Conservation (phyloP, 306 rosid genomes). For the Lablab purpureus region DNA sequence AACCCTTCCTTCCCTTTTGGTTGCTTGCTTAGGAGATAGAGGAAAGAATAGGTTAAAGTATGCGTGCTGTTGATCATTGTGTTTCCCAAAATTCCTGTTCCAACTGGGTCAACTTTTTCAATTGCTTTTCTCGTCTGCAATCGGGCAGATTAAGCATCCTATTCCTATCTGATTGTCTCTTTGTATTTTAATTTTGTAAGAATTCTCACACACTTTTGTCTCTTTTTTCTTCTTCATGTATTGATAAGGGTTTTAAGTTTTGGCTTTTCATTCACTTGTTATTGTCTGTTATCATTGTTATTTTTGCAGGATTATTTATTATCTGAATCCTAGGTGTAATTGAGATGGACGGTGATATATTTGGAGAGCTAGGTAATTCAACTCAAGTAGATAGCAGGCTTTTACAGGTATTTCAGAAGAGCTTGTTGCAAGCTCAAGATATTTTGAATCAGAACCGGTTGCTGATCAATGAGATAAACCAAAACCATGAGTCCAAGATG, state of each 20-base stretch:
- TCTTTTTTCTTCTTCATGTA: slow-evolving; percentile 26
- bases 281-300: slow-evolving; percentile 26
- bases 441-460: slow-evolving; percentile 86
- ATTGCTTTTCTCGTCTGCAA: slow-evolving; percentile 45
- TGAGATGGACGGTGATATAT: slow-evolving; percentile 78
- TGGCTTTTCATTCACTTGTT: slow-evolving; percentile 26
- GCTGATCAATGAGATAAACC: slow-evolving; percentile 90
- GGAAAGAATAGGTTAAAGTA: slow-evolving; percentile 47
- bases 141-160: slow-evolving; percentile 42
- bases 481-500: slow-evolving; percentile 81
- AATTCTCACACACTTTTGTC: slow-evolving; percentile 24
- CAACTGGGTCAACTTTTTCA: slow-evolving; percentile 38
- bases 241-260: slow-evolving; percentile 12
- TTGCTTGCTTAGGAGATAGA: slow-evolving; percentile 60
- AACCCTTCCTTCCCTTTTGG: slow-evolving; percentile 44
- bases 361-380: slow-evolving; percentile 67
- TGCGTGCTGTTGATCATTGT: slow-evolving; percentile 36
- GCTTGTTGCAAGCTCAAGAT: slow-evolving; percentile 88
- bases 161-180: slow-evolving; percentile 10
- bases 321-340: slow-evolving; percentile 46
- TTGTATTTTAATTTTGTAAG: slow-evolving; percentile 29
- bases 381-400: slow-evolving; percentile 71
- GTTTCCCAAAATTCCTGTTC: slow-evolving; percentile 41
- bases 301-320: slow-evolving; percentile 56
- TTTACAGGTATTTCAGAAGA: slow-evolving; percentile 81